Conservation (phyloP, 2,329 filamentous ascomycete species). For the Tolypocladium cylindrosporum region DNA sequence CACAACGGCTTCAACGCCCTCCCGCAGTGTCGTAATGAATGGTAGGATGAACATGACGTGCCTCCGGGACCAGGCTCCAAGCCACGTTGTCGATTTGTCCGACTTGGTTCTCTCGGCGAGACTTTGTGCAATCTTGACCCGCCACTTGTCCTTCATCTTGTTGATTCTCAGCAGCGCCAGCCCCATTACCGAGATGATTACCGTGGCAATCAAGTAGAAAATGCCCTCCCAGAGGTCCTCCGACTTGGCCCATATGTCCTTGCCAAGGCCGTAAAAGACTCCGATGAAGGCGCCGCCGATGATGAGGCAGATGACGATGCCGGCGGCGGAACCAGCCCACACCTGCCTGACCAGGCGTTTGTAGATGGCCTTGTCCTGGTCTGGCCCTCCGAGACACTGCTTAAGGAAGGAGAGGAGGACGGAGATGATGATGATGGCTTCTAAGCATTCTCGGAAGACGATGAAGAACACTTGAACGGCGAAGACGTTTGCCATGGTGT, state of each 20-base stretch:
- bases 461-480: slow-evolving; percentile 74
- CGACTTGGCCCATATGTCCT: neutral
- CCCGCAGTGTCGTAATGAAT: neutral
- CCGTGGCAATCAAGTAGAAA: slow-evolving; percentile 16
- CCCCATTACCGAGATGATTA: slow-evolving; percentile 60
- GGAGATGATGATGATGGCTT: slow-evolving; percentile 70
- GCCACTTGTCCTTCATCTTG: slow-evolving; percentile 71
- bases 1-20: neutral
- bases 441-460: slow-evolving; percentile 69
- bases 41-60: neutral
- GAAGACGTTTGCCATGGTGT: slow-evolving; percentile 44
- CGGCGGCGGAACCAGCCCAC: neutral
- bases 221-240: neutral
- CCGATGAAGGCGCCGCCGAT: neutral
- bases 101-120: slow-evolving; percentile 40
- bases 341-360: neutral
- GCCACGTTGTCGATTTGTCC: neutral
- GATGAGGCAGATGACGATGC: neutral
- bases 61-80: neutral
- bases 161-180: slow-evolving; percentile 63
- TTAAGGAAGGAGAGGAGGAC: slow-evolving; percentile 38
- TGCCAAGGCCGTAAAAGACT: neutral
- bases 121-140: slow-evolving; percentile 58
- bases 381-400: neutral
- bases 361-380: neutral